phyloP scores from a whole-genome alignment of 2,329 filamentous ascomycete species.

The Ceratocystis papillata region DNA sequence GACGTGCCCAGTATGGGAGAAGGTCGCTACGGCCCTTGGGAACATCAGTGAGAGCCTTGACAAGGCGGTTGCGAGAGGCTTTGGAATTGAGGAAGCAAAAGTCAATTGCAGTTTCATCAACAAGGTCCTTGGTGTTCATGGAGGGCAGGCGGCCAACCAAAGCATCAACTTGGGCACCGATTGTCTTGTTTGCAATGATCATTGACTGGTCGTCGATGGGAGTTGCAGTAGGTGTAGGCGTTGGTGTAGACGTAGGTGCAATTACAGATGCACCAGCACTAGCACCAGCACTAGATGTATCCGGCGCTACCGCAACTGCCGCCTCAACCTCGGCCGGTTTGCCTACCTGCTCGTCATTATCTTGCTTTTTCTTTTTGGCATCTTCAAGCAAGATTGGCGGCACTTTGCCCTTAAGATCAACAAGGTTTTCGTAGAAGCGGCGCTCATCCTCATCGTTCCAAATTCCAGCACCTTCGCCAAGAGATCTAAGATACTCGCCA shows the following conservation, averaged over 20 bases:
- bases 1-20: slow-evolving; percentile 78
- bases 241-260: slow-evolving; percentile 35
- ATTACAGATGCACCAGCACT: slow-evolving; percentile 26
- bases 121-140: slow-evolving; percentile 77
- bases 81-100: slow-evolving; percentile 99
- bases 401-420: slow-evolving; percentile 91
- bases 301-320: slow-evolving; percentile 34
- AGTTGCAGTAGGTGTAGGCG: slow-evolving; percentile 42
- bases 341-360: slow-evolving; percentile 69
- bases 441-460: slow-evolving; percentile 99
- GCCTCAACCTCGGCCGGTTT: slow-evolving; percentile 56
- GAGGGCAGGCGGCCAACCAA: slow-evolving; percentile 81
- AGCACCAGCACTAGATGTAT: slow-evolving; percentile 39
- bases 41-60: slow-evolving; percentile 88
- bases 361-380: slow-evolving; percentile 81
- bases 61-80: slow-evolving; percentile 82
- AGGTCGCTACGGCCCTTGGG: slow-evolving; percentile 89
- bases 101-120: slow-evolving; percentile 87
- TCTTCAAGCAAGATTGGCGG: slow-evolving; percentile 89
- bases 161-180: slow-evolving; percentile 91
- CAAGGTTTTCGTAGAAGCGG: slow-evolving; percentile 93
- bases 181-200: slow-evolving; percentile 94
- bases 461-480: slow-evolving; percentile 83
- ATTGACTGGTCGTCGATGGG: slow-evolving; percentile 69
- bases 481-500: slow-evolving; percentile 81